Base-by-base conservation (phyloP, 2,329 filamentous ascomycete genomes). In the Aspergillus tamarii region DNA sequence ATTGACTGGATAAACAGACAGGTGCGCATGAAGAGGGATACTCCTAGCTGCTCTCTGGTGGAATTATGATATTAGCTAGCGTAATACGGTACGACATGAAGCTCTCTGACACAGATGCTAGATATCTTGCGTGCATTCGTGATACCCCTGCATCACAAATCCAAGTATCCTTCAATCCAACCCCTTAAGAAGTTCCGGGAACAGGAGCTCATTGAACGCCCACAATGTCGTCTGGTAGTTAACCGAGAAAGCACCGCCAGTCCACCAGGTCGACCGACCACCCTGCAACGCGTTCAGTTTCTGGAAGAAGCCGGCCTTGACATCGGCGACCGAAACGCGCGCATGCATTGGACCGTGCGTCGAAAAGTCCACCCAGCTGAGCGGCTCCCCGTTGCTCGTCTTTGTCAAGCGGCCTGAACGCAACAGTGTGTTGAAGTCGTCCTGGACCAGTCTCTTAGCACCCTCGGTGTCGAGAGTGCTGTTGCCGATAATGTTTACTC, bases 281-380 rank as follows among this genome's bases (percentile, higher is more conserved):
- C 80, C 79, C 64, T 82, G 80, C 4, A 82, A 69, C 0, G 71
- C 73, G 41, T 80, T 78, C 43, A 78, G 67, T 36, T 77, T 66
- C 65, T 80, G 71, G 52, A 78, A 74, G 57, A 78, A 80, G 2
- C 79, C 80, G 2, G 59, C 67, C 58, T 70, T 59, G 3, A 82
- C 64, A 26, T 76, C 72, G 1, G 71, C 70, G 1, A 68, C 66
- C 0, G 75, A 64, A 0, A 77, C 74, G 5, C 75, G 71, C 41
- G 76, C 73, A 28, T 79, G 65, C 70, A 73, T 74, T 1, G 77
- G 72, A 1, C 70, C 71, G 30, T 79, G 76, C 3, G 45, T 56
- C 16, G 64, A 57, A 32, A 73, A 73, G 16, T 63, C 65, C 8
- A 72, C 68, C 63, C 67, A 72, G 26, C 64, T 66, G 11, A 72